Evolutionary conservation across 805 yeast genomes (phyloP), one percentile per base, ranked within the genome.

Genomic region (Candida ovalis): DNA sequence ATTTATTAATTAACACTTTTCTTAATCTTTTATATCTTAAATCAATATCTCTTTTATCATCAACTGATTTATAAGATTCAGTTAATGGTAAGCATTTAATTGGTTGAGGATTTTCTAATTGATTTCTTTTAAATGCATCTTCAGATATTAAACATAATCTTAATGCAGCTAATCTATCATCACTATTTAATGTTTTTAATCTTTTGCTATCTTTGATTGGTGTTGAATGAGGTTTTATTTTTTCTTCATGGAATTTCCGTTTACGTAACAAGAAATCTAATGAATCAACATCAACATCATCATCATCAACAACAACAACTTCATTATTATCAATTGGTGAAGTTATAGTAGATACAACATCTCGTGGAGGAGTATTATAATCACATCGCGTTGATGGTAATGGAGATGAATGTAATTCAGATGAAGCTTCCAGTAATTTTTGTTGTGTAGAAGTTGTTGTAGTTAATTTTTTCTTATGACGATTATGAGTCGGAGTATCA

Each of bases 91-190:
- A 8, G 39, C 48, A 50, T 15, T 49, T 39, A 22, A 53, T 44
- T 18, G 43, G 38, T 22, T 23, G 30, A 19, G 43, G 42, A 24
- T 42, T 43, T n/a, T 35, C 23, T 4, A 40, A 19, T 10, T 23
- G 23, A 10, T 27, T 33, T 3, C 18, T 30, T 19, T 28, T 17
- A 12, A 9, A 48, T 5, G 50, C 32, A 12, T 53, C 56, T 42
- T 54, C 44, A 0, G 55, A 49, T 10, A 58, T 42, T 6, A 57
- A 30, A 40, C 57, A 55, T 33, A 58, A 18, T 19, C 52, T 40
- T 23, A 54, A 18, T 9, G 59, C 53, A 2, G 56, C 62, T 8
- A 51, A 33, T 30, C 45, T 48, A 24, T 51, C 59, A 18, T 22
- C 38, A 22, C 35, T 32, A 42, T 27, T 32, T 9, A 52, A 21